Base-by-base conservation (phyloP, 805 yeast genomes). In the Kuraishia ogatae region DNA sequence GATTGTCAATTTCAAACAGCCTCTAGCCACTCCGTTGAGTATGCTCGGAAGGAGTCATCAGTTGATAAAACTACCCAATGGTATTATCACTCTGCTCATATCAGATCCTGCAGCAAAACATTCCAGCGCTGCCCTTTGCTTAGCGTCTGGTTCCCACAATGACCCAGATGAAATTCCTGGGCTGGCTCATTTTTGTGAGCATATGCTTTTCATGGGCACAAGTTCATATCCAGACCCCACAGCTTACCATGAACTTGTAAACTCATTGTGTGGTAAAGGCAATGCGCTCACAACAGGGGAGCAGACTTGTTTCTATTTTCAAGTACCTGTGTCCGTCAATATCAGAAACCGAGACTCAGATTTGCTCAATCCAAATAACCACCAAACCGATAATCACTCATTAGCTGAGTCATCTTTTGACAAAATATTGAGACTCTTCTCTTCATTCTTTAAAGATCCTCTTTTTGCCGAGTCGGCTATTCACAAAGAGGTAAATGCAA, bases 171-270 rank as follows among this genome's bases (percentile, higher is more conserved):
- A 76, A 3, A 61, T 86, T 1, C 83, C 83, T 0, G 99, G 99
- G 0, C 64, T 93, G 43, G 98, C 98, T 0, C 99, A 93, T 71
- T 78, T 89, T 56, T 86, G 96, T 62, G 97, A 90, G 64, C 97
- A 90, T 66, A 74, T 87, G 76, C 55, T 84, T 2, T 69, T 81
- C 39, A 73, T 76, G 55, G 87, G 85, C 2, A 80, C 87, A 0
- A 81, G 77, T 60, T 68, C 74, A 53, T 84, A 66, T 58, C 84
- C 87, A 0, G 64, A 69, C 20, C 74, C 80, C 1, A 76, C 73
- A 46, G 61, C 62, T 24, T 81, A 80, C 57, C 77, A 77, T 52
- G 75, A 76, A 28, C 54, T 66, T 5, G 61, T 85, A 0, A 60
- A 73, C 0, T 64, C 73, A 28, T 66, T 74, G 43, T 84, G 86